These are phyloP conservation scores for Auricularia sp. DNA, from an alignment of 768 basidiomycete species.

Conservation along the genomic window DNA sequence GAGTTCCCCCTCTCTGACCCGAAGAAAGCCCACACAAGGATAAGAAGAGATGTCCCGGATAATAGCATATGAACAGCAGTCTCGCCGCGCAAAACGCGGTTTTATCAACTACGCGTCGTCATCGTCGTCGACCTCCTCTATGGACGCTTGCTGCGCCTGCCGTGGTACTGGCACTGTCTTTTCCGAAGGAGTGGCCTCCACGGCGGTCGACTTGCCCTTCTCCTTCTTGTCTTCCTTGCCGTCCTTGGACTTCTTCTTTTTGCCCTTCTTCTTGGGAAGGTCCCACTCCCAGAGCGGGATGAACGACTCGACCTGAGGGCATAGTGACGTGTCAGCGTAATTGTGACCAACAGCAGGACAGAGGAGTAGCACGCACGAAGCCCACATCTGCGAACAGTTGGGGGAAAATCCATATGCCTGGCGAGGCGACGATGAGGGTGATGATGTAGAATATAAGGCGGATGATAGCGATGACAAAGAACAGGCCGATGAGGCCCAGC, in stretches of 20 bases:
- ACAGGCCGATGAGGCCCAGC: conserved; percentile 77
- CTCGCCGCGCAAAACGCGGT: no score
- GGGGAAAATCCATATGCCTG: conserved; percentile 99
- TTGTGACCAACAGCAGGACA: not conserved
- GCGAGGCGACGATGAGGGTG: conserved; percentile 73
- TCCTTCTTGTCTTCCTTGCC: conserved; percentile 28
- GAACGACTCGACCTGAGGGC: conserved; percentile 98
- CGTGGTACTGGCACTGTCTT: conserved; percentile 14
- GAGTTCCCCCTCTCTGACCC: no score
- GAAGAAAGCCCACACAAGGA: no score
- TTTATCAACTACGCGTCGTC: conserved; percentile 18
- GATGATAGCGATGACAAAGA: conserved; percentile 84
- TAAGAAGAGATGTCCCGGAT: not conserved
- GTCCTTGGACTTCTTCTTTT: conserved; percentile 37
- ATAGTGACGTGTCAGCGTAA: no score
- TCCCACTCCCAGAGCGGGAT: conserved; percentile 98
- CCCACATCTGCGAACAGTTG: conserved; percentile 96
- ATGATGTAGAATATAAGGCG: conserved; percentile 89
- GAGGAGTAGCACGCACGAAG: conserved; percentile 52
- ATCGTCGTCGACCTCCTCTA: conserved; percentile 38
- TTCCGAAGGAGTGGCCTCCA: conserved; percentile 27
- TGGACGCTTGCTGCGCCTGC: conserved; percentile 27
- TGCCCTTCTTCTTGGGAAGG: conserved; percentile 57
- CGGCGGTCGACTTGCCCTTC: conserved; percentile 10
- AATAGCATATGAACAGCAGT: not conserved